Evolutionary conservation across 2,329 filamentous ascomycete genomes (phyloP).

Genomic region (Teratosphaeria pseudoeucalypti): DNA sequence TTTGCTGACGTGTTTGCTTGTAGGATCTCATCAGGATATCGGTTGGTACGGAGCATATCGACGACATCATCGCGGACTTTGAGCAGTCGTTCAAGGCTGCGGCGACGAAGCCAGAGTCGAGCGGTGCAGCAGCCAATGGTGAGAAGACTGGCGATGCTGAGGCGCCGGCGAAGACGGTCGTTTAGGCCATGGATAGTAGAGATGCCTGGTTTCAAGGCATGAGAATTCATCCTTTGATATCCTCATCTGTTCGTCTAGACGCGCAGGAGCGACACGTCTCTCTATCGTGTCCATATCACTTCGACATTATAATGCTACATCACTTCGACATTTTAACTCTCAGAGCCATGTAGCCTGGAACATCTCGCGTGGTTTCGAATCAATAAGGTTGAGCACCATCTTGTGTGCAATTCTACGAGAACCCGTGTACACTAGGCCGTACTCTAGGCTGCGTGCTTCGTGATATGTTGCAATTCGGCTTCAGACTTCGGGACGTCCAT

Average conservation of each 20-base stretch:
- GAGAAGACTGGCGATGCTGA: slow-evolving; percentile 15
- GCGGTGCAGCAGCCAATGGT: slow-evolving; percentile 15
- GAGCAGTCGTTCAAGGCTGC: slow-evolving; percentile 70
- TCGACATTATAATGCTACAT: no score
- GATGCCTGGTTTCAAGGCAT: background rate
- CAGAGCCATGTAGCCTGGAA: no score
- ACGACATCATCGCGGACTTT: slow-evolving; percentile 94
- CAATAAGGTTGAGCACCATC: no score
- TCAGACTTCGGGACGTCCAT: background rate
- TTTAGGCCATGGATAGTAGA: slow-evolving; percentile 3
- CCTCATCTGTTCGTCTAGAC: background rate
- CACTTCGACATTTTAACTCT: no score
- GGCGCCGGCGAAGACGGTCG: slow-evolving; percentile 13
- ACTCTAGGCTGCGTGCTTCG: no score
- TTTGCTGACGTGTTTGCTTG: slow-evolving; percentile 5
- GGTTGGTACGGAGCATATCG: slow-evolving; percentile 90
- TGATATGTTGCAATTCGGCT: no score
- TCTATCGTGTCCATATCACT: no score
- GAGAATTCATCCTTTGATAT: background rate
- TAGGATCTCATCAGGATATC: slow-evolving; percentile 89
- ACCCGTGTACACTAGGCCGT: no score
- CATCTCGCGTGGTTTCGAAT: no score
- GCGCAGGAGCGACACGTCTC: background rate
- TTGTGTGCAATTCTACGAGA: no score
- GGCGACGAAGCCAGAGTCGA: slow-evolving; percentile 31